Percentiles rank a stretch among this genome's conserved stretches.
phyloP scores from a whole-genome alignment of 306 rosid genomes.

The Malus asiatica region DNA sequence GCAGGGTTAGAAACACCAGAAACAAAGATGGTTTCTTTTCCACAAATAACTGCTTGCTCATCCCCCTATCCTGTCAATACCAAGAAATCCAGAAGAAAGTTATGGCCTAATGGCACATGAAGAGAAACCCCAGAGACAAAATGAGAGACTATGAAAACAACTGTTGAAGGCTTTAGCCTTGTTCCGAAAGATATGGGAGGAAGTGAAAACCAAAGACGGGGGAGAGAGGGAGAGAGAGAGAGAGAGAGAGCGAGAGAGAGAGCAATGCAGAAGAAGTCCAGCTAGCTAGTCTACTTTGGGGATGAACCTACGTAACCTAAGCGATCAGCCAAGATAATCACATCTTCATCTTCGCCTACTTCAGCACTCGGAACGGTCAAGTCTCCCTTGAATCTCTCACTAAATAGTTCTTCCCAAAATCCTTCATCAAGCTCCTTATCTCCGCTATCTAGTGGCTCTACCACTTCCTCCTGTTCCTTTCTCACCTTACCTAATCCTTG shows the following conservation, averaged over 20 bases:
- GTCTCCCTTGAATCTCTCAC: slow-evolving; percentile 34
- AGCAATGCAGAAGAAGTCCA: slow-evolving; percentile 5
- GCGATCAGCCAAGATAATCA: slow-evolving; percentile 43
- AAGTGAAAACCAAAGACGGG: slow-evolving; percentile 5
- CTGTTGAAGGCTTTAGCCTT: not conserved
- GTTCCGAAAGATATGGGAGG: not conserved
- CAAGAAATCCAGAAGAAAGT: slow-evolving; percentile 18
- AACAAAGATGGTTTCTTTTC: slow-evolving; percentile 25
- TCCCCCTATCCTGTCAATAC: slow-evolving; percentile 24
- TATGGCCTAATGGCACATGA: slow-evolving; percentile 16
- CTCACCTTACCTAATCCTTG: slow-evolving; percentile 51
- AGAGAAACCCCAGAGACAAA: slow-evolving; percentile 16
- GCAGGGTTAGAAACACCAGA: slow-evolving; percentile 34
- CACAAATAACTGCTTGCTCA: slow-evolving; percentile 13
- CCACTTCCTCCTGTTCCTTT: slow-evolving; percentile 26
- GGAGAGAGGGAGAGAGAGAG: too few species aligned
- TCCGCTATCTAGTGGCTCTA: slow-evolving; percentile 32
- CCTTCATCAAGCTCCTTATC: slow-evolving; percentile 61
- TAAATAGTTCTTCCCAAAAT: slow-evolving; percentile 45
- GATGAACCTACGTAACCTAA: slow-evolving; percentile 54
- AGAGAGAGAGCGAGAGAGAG: not conserved
- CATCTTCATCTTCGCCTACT: slow-evolving; percentile 42
- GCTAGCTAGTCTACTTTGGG: slow-evolving; percentile 28
- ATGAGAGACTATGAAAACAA: not conserved
- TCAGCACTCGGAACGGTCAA: slow-evolving; percentile 18